phyloP scores from a whole-genome alignment of 305 asterid genomes.

The Ilex paraguariensis region DNA sequence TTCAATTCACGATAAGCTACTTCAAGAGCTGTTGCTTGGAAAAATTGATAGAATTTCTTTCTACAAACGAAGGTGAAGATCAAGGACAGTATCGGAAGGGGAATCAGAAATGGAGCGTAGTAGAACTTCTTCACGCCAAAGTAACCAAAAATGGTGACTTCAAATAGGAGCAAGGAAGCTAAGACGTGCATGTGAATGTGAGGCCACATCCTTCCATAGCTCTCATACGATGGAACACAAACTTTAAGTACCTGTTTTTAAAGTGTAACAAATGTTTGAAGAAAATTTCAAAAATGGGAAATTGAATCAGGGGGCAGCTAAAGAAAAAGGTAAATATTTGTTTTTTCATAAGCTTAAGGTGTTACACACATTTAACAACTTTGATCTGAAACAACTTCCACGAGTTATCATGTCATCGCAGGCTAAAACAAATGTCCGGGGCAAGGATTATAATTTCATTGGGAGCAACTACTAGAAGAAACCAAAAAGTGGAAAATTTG shows the following conservation, averaged over 20 bases:
- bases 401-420: too few relatives aligned
- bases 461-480: too few relatives aligned
- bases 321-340: background rate
- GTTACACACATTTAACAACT: too few relatives aligned
- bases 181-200: slow-evolving; percentile 63
- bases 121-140: slow-evolving; percentile 42
- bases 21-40: slow-evolving; percentile 63
- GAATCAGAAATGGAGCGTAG: slow-evolving; percentile 43
- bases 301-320: too few relatives aligned
- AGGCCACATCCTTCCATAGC: slow-evolving; percentile 89
- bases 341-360: background rate
- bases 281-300: background rate
- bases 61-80: slow-evolving; percentile 47
- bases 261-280: background rate
- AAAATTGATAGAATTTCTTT: slow-evolving; percentile 58
- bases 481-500: too few relatives aligned
- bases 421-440: background rate
- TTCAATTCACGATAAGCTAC: slow-evolving; percentile 59
- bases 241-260: slow-evolving; percentile 74
- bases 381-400: too few relatives aligned
- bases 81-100: slow-evolving; percentile 50
- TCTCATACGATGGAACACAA: slow-evolving; percentile 72
- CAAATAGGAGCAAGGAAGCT: slow-evolving; percentile 60
- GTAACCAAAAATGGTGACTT: slow-evolving; percentile 81
- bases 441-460: too few relatives aligned